Evolutionary conservation across 2,329 filamentous ascomycete genomes (phyloP), one percentile per base, ranked within the genome.

Genomic region (Nannizzia gypsea): DNA sequence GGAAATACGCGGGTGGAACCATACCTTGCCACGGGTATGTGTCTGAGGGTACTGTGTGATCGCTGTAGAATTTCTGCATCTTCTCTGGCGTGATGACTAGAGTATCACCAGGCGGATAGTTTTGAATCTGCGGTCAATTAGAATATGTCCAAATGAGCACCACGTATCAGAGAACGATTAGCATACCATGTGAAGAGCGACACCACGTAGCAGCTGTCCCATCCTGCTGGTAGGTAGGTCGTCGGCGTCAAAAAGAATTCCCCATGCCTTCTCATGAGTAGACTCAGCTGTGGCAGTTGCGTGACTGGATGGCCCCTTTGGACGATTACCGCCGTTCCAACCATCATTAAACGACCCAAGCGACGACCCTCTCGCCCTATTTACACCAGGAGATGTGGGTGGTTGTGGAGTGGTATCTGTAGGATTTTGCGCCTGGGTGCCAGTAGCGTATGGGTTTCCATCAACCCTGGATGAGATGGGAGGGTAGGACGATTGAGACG

Each of bases 41-140:
- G 67, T 95, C 90, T 13, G 79, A 74, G 0, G 81, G 73, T 1
- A 90, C 70, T 57, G 79, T 79, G 61, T 87, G 87, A 59, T 82
- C 81, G 15, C 81, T 77, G 68, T 95, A 95, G 65, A 91, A 89
- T 55, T 80, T 78, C 13, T 82, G 79, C 76, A 96, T 81, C 73
- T 93, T 93, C 3, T 82, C 75, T 0, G 90, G 89, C 0, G 86
- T 83, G 38, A 95, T 79, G 46, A 93, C 87, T 15, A 92, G 75
- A 36, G 81, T 86, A 56, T 81, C 80, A 63, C 80, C 82, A 0
- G 87, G 86, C 54, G 83, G 76, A 67, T 85, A 87, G 64, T 89
- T 81, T 60, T 87, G 82, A 64, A 89, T 85, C 84, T 87, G 59
- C 17, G n/a, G 42, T 34, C 9, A 58, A 46, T 31, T 31, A 50